phyloP scores from a whole-genome alignment of 2,329 filamentous ascomycete genomes.

The Thyridium curvatum region DNA sequence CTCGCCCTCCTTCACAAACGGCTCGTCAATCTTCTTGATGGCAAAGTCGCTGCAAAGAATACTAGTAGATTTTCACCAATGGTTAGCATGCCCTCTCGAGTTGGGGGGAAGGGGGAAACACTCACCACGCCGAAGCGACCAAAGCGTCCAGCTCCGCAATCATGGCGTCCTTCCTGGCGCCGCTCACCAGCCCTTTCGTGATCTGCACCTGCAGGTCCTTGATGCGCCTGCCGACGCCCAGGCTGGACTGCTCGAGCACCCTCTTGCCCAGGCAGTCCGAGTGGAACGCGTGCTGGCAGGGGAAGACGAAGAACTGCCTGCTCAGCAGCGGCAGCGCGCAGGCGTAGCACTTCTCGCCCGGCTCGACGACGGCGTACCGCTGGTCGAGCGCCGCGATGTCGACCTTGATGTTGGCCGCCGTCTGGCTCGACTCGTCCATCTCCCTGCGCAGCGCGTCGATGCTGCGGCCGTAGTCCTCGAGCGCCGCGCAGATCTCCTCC shows the following conservation, averaged over 20 bases:
- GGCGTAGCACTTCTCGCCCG: slow-evolving; percentile 87
- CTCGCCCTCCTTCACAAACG: slow-evolving; percentile 72
- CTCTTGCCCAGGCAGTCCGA: slow-evolving; percentile 85
- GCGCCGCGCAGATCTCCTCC: slow-evolving; percentile 88
- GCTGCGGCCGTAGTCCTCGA: slow-evolving; percentile 87
- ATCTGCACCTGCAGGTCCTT: slow-evolving; percentile 80
- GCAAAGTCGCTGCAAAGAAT: slow-evolving; percentile 93
- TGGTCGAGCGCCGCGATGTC: slow-evolving; percentile 83
- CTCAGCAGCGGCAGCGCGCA: slow-evolving; percentile 82
- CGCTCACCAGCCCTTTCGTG: slow-evolving; percentile 64
- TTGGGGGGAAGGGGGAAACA: too few relatives aligned
- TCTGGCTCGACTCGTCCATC: slow-evolving; percentile 91
- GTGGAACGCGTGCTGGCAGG: slow-evolving; percentile 96
- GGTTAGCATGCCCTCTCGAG: slow-evolving; percentile 10
- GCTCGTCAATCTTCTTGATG: slow-evolving; percentile 89
- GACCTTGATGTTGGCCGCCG: slow-evolving; percentile 81
- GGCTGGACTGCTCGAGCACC: slow-evolving; percentile 75
- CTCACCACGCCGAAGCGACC: slow-evolving; percentile 82
- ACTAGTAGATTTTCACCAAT: slow-evolving; percentile 44
- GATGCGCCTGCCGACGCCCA: slow-evolving; percentile 72
- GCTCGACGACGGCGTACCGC: slow-evolving; percentile 93
- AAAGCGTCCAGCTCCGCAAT: slow-evolving; percentile 87
- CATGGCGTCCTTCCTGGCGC: slow-evolving; percentile 70
- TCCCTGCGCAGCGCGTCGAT: slow-evolving; percentile 85
- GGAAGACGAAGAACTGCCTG: slow-evolving; percentile 95